Evolutionary conservation across 1,284 basidiomycete species (phyloP).

Genomic region (Ustilago nuda): DNA sequence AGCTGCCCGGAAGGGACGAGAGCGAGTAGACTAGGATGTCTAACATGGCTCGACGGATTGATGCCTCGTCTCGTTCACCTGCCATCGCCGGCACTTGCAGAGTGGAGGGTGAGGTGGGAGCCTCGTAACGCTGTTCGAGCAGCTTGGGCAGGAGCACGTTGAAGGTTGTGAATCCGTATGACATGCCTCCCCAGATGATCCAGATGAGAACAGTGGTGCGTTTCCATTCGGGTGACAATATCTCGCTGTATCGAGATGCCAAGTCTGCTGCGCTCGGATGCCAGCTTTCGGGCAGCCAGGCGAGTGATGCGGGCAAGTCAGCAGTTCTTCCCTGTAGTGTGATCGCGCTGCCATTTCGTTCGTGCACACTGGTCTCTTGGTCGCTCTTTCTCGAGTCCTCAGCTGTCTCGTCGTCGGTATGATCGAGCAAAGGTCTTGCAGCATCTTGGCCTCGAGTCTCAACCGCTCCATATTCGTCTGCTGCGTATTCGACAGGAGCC

Average conservation of each 20-base stretch:
- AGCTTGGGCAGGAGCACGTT: constrained; percentile 95
- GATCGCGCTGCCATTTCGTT: constrained; percentile 9
- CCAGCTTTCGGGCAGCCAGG: constrained; percentile 42
- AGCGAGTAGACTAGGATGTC: constrained; percentile 61
- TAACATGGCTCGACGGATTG: constrained; percentile 36
- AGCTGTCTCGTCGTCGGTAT: not conserved
- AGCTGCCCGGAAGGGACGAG: constrained; percentile 57
- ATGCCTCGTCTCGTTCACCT: constrained; percentile 29
- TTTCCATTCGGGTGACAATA: constrained; percentile 84
- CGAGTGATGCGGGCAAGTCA: constrained; percentile 31
- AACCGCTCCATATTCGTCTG: constrained; percentile 12
- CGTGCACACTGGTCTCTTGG: constrained; percentile 5
- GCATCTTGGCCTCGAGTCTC: constrained; percentile 3
- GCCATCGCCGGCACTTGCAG: not conserved
- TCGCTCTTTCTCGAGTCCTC: constrained; percentile 13
- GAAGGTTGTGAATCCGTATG: constrained; percentile 89
- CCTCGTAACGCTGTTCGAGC: constrained; percentile 70
- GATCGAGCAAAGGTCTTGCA: constrained; percentile 7
- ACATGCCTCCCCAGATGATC: constrained; percentile 63
- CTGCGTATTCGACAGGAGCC: constrained; percentile 4
- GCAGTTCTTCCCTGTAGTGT: not conserved
- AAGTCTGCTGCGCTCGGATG: constrained; percentile 38
- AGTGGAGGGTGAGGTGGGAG: not conserved
- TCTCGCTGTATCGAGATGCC: constrained; percentile 77
- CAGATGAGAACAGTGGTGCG: constrained; percentile 78